Evolutionary conservation across 164 flowering plant species (phyloP).

Genomic region (Buxus sempervirens): DNA sequence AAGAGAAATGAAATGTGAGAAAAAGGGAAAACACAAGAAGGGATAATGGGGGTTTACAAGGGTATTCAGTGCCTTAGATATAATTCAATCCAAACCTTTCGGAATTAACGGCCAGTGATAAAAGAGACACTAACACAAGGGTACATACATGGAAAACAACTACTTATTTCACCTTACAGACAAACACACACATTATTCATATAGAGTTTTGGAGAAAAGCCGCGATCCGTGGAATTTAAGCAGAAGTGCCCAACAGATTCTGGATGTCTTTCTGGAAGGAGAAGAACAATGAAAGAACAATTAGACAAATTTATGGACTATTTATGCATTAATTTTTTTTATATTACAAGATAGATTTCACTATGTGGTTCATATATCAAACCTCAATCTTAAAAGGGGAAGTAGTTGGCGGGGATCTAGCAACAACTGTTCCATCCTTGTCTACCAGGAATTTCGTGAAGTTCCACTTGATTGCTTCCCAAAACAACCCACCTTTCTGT

Average conservation of each 20-base stretch:
- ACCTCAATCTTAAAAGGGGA: slow-evolving; percentile 86
- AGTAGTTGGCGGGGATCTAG: slow-evolving; percentile 75
- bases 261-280: slow-evolving; percentile 64
- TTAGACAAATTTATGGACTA: slow-evolving; percentile 9
- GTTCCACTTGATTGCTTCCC: slow-evolving; percentile 88
- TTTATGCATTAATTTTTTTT: no score
- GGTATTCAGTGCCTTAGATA: no score
- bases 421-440: slow-evolving; percentile 79
- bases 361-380: not conserved
- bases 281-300: slow-evolving; percentile 5
- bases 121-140: no score
- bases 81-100: no score
- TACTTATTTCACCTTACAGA: no score
- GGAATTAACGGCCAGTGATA: no score
- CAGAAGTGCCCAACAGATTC: slow-evolving; percentile 44
- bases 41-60: no score
- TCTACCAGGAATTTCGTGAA: slow-evolving; percentile 87
- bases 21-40: no score
- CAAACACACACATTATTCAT: not conserved
- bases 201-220: not conserved
- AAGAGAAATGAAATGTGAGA: no score
- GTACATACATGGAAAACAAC: no score
- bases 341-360: not conserved
- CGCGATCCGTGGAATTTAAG: slow-evolving; percentile 11
- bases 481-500: slow-evolving; percentile 66